These are phyloP conservation scores for Cercospora sp. DNA, from an alignment of 2,329 filamentous ascomycete species.

Conservation along the genomic window DNA sequence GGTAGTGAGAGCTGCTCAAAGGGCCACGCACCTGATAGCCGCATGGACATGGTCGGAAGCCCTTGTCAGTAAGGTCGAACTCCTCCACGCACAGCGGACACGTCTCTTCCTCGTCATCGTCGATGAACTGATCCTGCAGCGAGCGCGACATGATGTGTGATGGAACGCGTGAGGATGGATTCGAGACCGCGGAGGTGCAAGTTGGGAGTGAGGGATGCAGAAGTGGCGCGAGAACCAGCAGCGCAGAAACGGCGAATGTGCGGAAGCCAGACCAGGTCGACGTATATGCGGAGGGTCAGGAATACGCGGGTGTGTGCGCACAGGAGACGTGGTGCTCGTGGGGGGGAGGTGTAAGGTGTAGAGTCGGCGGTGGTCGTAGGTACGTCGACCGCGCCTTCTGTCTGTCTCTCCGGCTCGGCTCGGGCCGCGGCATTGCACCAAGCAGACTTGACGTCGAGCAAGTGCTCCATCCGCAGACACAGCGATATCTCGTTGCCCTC, in stretches of 20 bases:
- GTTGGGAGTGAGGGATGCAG: background rate
- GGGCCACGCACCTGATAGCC: slow-evolving; percentile 81
- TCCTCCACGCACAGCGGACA: slow-evolving; percentile 98
- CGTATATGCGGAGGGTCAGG: background rate
- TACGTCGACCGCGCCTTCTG: background rate
- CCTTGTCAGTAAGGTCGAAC: slow-evolving; percentile 95
- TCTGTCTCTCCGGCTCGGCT: background rate
- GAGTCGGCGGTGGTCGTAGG: background rate
- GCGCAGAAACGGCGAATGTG: background rate
- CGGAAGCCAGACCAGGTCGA: background rate
- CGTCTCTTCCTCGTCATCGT: slow-evolving; percentile 54
- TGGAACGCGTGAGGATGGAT: background rate
- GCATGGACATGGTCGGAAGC: slow-evolving; percentile 95
- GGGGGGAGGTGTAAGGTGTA: background rate
- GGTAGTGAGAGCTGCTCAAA: background rate
- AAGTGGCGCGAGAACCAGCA: slow-evolving; percentile 2
- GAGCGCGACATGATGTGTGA: slow-evolving; percentile 48
- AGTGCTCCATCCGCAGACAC: background rate
- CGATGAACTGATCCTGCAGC: slow-evolving; percentile 56
- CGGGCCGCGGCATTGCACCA: background rate
- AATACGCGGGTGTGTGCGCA: background rate
- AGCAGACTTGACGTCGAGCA: background rate
- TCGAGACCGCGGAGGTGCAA: background rate
- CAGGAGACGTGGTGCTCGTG: background rate
- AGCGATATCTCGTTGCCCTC: background rate